These are phyloP conservation scores for Staphylotrichum longicolle DNA, from an alignment of 495 filamentous ascomycete genomes.

Conservation along the genomic window DNA sequence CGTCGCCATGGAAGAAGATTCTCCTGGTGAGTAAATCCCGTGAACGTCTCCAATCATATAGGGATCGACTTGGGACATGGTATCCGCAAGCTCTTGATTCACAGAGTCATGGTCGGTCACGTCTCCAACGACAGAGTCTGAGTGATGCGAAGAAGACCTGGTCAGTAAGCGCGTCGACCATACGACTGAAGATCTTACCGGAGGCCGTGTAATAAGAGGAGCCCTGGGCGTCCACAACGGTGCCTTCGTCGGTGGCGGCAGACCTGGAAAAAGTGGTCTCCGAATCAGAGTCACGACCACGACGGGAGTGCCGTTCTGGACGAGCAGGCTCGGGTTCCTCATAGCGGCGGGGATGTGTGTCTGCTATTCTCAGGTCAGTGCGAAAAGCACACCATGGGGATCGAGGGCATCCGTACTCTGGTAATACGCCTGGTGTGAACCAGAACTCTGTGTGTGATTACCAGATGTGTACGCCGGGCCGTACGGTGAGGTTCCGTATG, in stretches of 20 bases:
- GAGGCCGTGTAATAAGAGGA: not conserved
- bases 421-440: not conserved
- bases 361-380: not conserved
- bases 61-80: not conserved
- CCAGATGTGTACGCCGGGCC: not conserved
- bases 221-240: not conserved
- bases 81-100: not conserved
- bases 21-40: not conserved
- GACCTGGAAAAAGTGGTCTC: not conserved
- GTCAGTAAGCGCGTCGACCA: not conserved
- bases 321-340: not conserved
- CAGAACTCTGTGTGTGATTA: not conserved
- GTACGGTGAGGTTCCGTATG: not conserved
- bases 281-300: not conserved
- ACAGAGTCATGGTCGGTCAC: no score
- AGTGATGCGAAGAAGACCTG: no score
- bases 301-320: not conserved
- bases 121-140: not conserved
- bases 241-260: not conserved
- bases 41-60: not conserved
- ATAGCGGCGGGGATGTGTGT: no score
- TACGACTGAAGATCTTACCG: not conserved
- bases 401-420: conserved; percentile 1
- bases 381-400: not conserved
- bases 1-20: not conserved